A percentile compares a stretch with the other conserved stretches of the same genome.
Evolutionary conservation across 140 eudicot genomes (phyloP).

Genomic region (Cichorium intybus): DNA sequence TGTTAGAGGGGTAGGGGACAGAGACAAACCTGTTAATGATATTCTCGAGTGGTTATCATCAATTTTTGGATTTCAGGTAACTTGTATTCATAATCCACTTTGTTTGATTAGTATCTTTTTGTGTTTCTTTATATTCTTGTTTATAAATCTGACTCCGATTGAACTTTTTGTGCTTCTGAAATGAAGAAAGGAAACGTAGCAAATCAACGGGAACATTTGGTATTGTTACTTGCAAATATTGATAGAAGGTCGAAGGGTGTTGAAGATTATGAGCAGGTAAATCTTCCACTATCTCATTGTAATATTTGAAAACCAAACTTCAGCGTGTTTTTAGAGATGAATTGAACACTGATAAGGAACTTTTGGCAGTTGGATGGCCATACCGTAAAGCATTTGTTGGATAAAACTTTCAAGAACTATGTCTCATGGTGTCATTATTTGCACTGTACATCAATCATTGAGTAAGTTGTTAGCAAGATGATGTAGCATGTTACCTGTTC

Average conservation of each 20-base stretch:
- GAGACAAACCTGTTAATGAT: constrained; percentile 68
- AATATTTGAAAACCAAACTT: neutral
- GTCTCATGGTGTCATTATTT: constrained; percentile 85
- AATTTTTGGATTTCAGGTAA: constrained; percentile 94
- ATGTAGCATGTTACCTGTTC: neutral
- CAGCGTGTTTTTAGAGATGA: neutral
- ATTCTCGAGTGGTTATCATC: constrained; percentile 96
- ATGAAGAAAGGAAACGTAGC: constrained; percentile 98
- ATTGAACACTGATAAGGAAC: constrained; percentile 7
- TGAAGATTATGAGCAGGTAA: constrained; percentile 60
- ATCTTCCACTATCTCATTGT: constrained; percentile 3
- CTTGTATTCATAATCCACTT: constrained; percentile 9
- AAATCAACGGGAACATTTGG: constrained; percentile 94
- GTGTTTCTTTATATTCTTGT: constrained; percentile 4
- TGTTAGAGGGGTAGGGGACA: constrained; percentile 59
- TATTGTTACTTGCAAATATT: constrained; percentile 89
- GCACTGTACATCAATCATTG: constrained; percentile 59
- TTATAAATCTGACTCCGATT: constrained; percentile 10
- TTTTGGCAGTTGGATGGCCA: constrained; percentile 58
- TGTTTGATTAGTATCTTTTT: no score
- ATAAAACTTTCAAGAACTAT: constrained; percentile 83
- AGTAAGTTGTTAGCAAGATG: constrained; percentile 47
- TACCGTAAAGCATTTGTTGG: constrained; percentile 62
- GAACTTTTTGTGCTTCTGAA: constrained; percentile 4
- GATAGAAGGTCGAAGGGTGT: constrained; percentile 60